Evolutionary conservation across 257 asterid genomes (phyloP), one percentile per base, ranked within the genome.

Genomic region (Anisodus tanguticus): DNA sequence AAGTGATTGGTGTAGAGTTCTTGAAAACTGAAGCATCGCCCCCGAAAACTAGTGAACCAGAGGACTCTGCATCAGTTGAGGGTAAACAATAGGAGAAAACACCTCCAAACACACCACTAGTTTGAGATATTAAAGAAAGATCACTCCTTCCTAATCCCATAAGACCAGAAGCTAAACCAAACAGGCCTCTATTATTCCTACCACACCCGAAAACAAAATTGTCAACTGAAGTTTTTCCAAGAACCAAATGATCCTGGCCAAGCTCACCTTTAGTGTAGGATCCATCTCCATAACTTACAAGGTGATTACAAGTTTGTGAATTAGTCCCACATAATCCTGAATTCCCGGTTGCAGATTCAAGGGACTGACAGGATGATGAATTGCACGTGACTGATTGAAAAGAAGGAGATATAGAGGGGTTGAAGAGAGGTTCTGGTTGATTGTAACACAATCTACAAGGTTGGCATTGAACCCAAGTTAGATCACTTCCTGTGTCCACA

Each of bases 401-500:
- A 0, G 95, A 92, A 82, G 93, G 90, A 0, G 98, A 95, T 2
- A 43, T 16, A 41, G 70, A 19, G 13, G 99, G 98, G 87, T 92
- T 81, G 90, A 90, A 95, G 19, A 95, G 90, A 10, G 99, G 97
- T 63, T 94, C 97, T 6, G 95, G 93, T 74, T 95, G 99, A 45
- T 86, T 84, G 86, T 95, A 92, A 83, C 99, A 94, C 7, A 86
- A 67, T 60, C 86, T 90, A 72, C 97, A 95, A 60, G 99, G 99
- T 79, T 93, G 95, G 85, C 98, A 95, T 77, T 95, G 99, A 17
- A 93, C 93, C 99, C 98, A 95, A 16, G 97, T 93, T 9, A 95
- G 89, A 76, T 95, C 98, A 70, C 97, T 93, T 49, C 99, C 98
- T 0, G 97, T 95, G 87, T 95, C 99, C 0, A 95, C 94, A 7